phyloP scores from a whole-genome alignment of 116 monocot species.

The Trichopus zeylanicus region DNA sequence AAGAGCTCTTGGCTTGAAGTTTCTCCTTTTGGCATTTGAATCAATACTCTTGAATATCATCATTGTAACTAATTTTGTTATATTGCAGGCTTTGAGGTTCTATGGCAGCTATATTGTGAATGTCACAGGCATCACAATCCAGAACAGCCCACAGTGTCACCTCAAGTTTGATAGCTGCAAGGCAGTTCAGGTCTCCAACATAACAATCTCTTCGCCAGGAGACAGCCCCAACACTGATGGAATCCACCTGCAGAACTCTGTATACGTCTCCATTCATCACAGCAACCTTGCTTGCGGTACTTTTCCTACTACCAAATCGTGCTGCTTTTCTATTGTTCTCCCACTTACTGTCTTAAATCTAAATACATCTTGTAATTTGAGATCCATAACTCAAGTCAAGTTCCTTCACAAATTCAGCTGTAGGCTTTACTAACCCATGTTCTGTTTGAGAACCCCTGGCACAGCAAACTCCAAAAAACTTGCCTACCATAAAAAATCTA shows the following conservation, averaged over 20 bases:
- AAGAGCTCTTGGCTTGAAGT: slow-evolving; percentile 4
- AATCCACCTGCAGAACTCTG: slow-evolving; percentile 80
- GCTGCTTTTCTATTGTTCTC: too few relatives aligned
- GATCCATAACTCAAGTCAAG: background rate
- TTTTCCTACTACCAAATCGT: too few relatives aligned
- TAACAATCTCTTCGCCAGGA: slow-evolving; percentile 62
- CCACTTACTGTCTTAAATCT: too few relatives aligned
- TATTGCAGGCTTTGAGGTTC: slow-evolving; percentile 55
- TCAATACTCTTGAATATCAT: background rate
- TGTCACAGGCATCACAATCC: slow-evolving; percentile 63
- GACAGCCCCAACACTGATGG: slow-evolving; percentile 85
- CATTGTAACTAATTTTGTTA: background rate
- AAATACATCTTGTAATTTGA: background rate
- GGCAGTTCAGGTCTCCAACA: slow-evolving; percentile 44
- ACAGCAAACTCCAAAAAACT: too few relatives aligned
- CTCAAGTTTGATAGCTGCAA: slow-evolving; percentile 78
- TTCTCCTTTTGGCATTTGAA: background rate
- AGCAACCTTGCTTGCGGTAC: slow-evolving; percentile 47
- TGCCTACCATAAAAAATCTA: too few relatives aligned
- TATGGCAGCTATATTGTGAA: slow-evolving; percentile 68
- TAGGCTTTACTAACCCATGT: too few relatives aligned
- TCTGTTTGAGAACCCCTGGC: too few relatives aligned
- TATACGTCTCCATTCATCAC: slow-evolving; percentile 45
- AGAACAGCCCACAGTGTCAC: slow-evolving; percentile 81
- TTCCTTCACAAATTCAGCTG: too few relatives aligned